phyloP scores from a whole-genome alignment of 2,329 filamentous ascomycete species.

The Fusarium globosum region DNA sequence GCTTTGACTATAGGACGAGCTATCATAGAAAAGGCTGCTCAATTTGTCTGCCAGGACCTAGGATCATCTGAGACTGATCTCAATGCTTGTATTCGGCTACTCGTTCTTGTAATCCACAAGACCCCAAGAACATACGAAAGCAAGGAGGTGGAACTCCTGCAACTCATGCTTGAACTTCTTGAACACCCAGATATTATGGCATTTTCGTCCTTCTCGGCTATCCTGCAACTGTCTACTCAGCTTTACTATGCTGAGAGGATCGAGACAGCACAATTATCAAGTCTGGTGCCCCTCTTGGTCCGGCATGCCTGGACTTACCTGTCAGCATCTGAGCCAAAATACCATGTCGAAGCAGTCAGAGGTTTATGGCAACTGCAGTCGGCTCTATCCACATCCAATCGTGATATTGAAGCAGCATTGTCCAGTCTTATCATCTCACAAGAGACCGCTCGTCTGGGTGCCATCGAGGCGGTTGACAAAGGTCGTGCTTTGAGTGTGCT shows the following conservation, averaged over 20 bases:
- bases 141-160: constrained; percentile 60
- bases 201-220: constrained; percentile 68
- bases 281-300: constrained; percentile 75
- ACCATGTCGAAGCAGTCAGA: constrained; percentile 91
- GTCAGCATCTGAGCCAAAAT: constrained; percentile 85
- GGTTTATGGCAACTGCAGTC: constrained; percentile 88
- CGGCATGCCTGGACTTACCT: constrained; percentile 82
- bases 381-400: constrained; percentile 72
- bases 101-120: constrained; percentile 69
- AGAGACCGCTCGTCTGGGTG: constrained; percentile 43
- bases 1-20: constrained; percentile 68
- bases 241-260: constrained; percentile 67
- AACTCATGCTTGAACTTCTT: constrained; percentile 63
- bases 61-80: constrained; percentile 59
- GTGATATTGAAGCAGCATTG: constrained; percentile 84
- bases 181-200: constrained; percentile 52
- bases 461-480: constrained; percentile 63
- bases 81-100: constrained; percentile 67
- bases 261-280: constrained; percentile 63
- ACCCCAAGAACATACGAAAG: constrained; percentile 55
- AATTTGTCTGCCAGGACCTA: constrained; percentile 61
- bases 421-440: constrained; percentile 73
- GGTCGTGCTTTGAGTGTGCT: constrained; percentile 78
- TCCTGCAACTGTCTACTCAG: constrained; percentile 67
- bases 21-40: constrained; percentile 70